Conservation (phyloP, 163 green algal genomes). For the Scenedesmus sp. region DNA sequence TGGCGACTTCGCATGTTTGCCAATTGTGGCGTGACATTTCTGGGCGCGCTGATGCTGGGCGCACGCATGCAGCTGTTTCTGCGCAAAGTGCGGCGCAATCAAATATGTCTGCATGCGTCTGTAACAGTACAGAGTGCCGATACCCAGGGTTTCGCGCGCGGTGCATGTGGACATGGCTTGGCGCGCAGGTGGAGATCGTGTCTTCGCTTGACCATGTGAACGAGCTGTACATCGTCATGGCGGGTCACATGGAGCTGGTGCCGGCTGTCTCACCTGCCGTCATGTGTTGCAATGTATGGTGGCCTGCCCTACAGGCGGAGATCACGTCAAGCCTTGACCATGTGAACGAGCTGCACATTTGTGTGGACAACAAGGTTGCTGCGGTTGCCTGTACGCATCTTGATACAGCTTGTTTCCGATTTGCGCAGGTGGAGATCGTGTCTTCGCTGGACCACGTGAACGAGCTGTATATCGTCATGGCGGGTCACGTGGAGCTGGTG, state of each 20-base stretch:
- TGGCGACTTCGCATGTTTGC: conserved; percentile 40
- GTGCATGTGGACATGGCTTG: no score
- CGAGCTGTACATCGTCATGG: conserved; percentile 61
- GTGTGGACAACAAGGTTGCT: no score
- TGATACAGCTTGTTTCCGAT: no score
- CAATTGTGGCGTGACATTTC: conserved; percentile 51
- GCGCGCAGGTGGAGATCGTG: conserved; percentile 55
- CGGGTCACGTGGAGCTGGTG: conserved; percentile 42
- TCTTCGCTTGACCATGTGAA: conserved; percentile 56
- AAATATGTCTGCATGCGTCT: no score
- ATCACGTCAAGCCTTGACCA: conserved; percentile 52
- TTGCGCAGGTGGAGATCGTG: conserved; percentile 54
- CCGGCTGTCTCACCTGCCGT: neutral
- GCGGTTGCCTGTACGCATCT: no score
- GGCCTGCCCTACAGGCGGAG: conserved; percentile 29
- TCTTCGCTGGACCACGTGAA: conserved; percentile 57
- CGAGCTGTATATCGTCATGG: conserved; percentile 61
- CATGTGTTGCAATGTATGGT: no score
- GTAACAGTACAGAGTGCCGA: no score
- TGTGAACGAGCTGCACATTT: conserved; percentile 63
- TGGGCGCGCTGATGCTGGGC: conserved; percentile 60
- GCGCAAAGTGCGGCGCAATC: conserved; percentile 37
- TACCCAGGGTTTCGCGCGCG: no score
- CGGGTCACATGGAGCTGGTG: conserved; percentile 41
- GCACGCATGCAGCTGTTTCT: conserved; percentile 61